A percentile compares a stretch with the other conserved stretches of the same genome.
phyloP scores from a whole-genome alignment of 805 yeast species.

The Saccharomycopsis guyanensis region DNA sequence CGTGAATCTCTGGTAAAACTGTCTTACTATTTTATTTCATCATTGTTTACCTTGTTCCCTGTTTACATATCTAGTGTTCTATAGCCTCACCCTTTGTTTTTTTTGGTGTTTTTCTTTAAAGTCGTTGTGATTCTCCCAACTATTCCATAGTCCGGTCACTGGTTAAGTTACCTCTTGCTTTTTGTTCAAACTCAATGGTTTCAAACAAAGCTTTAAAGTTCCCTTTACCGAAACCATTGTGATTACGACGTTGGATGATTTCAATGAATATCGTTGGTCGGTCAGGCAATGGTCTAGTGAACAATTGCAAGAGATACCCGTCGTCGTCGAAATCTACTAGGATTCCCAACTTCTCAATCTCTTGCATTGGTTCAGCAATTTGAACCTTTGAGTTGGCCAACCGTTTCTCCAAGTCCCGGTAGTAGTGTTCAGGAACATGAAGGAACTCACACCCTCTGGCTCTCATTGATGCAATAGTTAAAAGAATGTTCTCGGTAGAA shows the following conservation, averaged over 20 bases:
- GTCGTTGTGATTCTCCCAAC: too few species aligned
- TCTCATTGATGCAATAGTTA: conserved; percentile 45
- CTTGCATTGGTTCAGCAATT: conserved; percentile 45
- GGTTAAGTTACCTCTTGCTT: conserved; percentile 53
- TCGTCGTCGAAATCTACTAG: conserved; percentile 70
- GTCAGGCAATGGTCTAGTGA: conserved; percentile 68
- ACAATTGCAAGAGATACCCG: conserved; percentile 74
- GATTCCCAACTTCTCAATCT: conserved; percentile 45
- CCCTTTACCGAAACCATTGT: conserved; percentile 85
- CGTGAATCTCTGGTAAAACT: too few species aligned
- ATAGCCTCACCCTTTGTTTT: too few species aligned
- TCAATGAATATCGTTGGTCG: conserved; percentile 81
- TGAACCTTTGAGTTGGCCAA: conserved; percentile 36
- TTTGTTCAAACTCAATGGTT: conserved; percentile 73
- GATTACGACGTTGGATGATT: conserved; percentile 71
- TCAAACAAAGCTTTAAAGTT: conserved; percentile 79
- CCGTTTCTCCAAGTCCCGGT: conserved; percentile 39
- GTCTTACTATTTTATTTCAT: too few species aligned
- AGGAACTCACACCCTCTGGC: conserved; percentile 68
- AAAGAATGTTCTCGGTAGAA: conserved; percentile 51
- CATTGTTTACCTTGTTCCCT: too few species aligned
- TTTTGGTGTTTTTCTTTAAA: too few species aligned
- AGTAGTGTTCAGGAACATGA: conserved; percentile 49
- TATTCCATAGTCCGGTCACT: too few species aligned
- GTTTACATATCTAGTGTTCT: too few species aligned